Percentiles rank a stretch among this genome's conserved stretches.
phyloP scores from a whole-genome alignment of 495 filamentous ascomycete species.

The Penicillium desertorum region DNA sequence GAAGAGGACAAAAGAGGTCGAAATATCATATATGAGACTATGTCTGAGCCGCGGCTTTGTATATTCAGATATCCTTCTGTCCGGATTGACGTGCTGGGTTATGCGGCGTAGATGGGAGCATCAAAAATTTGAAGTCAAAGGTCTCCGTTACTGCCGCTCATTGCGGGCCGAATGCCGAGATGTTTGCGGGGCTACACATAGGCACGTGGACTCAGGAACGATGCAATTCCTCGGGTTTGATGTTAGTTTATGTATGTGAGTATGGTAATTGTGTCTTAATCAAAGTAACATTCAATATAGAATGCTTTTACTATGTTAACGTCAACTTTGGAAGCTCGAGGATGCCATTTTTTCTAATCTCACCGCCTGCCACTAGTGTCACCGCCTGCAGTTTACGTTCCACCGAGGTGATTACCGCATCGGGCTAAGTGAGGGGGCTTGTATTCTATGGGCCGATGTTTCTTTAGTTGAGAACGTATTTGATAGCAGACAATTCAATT shows the following conservation, averaged over 20 bases:
- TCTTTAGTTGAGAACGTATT: not conserved
- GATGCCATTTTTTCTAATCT: constrained; percentile 8
- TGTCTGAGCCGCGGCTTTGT: not conserved
- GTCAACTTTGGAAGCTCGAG: not conserved
- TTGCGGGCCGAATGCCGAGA: constrained; percentile 12
- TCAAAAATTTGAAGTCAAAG: constrained; percentile 27
- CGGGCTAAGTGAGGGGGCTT: constrained; percentile 18
- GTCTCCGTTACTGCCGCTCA: constrained; percentile 11
- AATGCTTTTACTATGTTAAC: not conserved
- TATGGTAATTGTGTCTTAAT: not conserved
- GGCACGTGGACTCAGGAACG: not conserved
- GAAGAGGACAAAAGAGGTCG: not conserved
- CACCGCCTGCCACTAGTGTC: constrained; percentile 15
- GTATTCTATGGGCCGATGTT: not conserved
- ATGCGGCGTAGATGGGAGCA: constrained; percentile 46
- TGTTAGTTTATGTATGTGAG: not conserved
- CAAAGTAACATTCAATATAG: not conserved
- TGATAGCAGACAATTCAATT: constrained; percentile 12
- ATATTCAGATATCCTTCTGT: constrained; percentile 25
- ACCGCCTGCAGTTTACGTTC: constrained; percentile 5
- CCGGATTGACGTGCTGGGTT: constrained; percentile 37
- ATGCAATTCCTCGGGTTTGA: not conserved
- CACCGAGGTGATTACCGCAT: constrained; percentile 24
- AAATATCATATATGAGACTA: not conserved
- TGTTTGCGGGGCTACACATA: not conserved